Base-by-base conservation (phyloP, 2,329 filamentous ascomycete species). In the Plectosphaerella sp. region DNA sequence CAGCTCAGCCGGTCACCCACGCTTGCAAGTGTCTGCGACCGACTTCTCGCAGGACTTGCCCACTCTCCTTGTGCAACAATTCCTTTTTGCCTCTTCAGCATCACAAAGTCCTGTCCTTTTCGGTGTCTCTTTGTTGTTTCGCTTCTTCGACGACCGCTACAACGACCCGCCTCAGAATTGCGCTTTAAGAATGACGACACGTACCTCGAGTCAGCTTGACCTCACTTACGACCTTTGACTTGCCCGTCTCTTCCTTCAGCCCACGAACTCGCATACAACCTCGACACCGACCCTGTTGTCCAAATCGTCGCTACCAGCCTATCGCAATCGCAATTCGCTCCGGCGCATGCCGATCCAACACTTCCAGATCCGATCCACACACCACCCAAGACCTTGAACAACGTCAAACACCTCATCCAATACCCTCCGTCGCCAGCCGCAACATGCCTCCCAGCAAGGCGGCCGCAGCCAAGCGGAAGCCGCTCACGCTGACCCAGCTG, bases 401-500 rank as follows among this genome's bases (percentile, higher is more conserved):
- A 39, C 16, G 8, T 5, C 16, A 24, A n/a, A 20, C 43, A 12
- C 22, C n/a, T 25, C 28, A 36, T 14, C 12, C 51, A 52, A 51
- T 8, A 22, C 12, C 15, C 12, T 14, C 20, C 24, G 5, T 2
- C 14, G 8, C 12, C n/a, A 14, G 7, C 24, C 4, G 51, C 47
- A 62, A 52, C 52, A 70, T 76, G 72, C 64, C 73, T 59, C 64
- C 69, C 22, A 60, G 67, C 46, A 67, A 68, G 49, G 59, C 59
- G 20, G 56, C 67, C 58, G 50, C 68, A 41, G 61, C 68, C 16
- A 82, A 87, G 70, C 88, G 80, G 73, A 84, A 88, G 65, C 83
- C 84, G 56, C 78, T 99, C 62, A 96, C 91, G 8, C 78, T 97
- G 61, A 85, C 87, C 55, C 92, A 96, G 76, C 76, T 99, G 63